Conservation (phyloP, 1,139 yeast species). For the Hyphopichia pseudoburtonii region DNA sequence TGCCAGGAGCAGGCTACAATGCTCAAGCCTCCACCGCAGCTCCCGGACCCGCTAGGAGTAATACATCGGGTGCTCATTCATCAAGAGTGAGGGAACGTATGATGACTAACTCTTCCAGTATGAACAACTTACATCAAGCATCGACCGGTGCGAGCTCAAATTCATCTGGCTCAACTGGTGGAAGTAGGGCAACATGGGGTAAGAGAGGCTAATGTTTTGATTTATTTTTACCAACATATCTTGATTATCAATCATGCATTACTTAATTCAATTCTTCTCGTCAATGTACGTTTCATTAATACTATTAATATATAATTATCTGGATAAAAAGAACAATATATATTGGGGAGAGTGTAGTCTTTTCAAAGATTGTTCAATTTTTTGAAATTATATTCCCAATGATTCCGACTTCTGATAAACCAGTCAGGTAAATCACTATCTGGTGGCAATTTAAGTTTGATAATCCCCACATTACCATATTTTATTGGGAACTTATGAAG, state of each 20-base stretch:
- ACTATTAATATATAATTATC: too few relatives aligned
- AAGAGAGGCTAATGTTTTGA: slow-evolving; percentile 8
- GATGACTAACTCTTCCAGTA: slow-evolving; percentile 23
- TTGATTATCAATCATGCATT: too few relatives aligned
- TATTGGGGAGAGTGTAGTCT: background rate
- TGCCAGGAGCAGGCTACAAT: slow-evolving; percentile 36
- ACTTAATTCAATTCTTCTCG: background rate
- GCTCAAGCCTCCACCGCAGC: slow-evolving; percentile 21
- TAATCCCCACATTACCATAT: slow-evolving; percentile 38
- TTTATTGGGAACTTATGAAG: slow-evolving; percentile 26
- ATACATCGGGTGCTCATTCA: slow-evolving; percentile 27
- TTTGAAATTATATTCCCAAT: slow-evolving; percentile 51
- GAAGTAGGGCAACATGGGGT: slow-evolving; percentile 33
- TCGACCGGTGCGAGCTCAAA: slow-evolving; percentile 6
- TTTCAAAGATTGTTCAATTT: slow-evolving; percentile 10
- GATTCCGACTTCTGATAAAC: slow-evolving; percentile 62
- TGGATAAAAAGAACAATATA: background rate
- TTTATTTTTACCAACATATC: too few relatives aligned
- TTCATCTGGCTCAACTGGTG: slow-evolving; percentile 3
- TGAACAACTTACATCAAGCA: slow-evolving; percentile 6
- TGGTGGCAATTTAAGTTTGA: slow-evolving; percentile 57
- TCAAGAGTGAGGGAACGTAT: slow-evolving; percentile 39
- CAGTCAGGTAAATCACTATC: slow-evolving; percentile 67
- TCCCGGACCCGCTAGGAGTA: slow-evolving; percentile 27
- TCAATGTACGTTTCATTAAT: background rate